Percentiles rank a stretch among this genome's conserved stretches.
Conservation (phyloP, 2,329 filamentous ascomycete species). For the Chrysosphaeria jannelii region DNA sequence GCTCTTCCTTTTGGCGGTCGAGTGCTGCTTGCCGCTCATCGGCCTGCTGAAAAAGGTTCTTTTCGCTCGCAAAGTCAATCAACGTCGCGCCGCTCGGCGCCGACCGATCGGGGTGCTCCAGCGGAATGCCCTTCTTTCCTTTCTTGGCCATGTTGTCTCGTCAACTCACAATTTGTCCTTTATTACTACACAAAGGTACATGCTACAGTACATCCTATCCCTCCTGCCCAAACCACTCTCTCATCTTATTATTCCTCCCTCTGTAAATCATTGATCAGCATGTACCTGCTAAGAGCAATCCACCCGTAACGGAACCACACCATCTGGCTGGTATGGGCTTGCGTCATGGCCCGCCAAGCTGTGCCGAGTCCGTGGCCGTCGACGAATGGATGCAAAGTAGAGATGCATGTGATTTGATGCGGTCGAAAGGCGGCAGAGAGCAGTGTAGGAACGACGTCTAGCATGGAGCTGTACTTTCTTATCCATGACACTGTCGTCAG, state of each 20-base stretch:
- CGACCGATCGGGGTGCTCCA: conserved; percentile 39
- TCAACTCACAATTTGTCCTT: no score
- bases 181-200: no score
- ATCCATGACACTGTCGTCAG: conserved; percentile 39
- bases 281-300: conserved; percentile 76
- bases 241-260: no score
- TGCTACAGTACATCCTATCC: no score
- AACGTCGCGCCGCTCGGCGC: conserved; percentile 32
- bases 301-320: conserved; percentile 93
- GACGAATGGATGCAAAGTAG: conserved; percentile 20
- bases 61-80: conserved; percentile 39
- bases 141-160: conserved; percentile 15
- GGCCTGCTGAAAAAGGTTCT: conserved; percentile 23
- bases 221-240: no score
- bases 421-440: conserved; percentile 11
- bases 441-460: conserved; percentile 50
- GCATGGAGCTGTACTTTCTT: conserved; percentile 54
- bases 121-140: conserved; percentile 21
- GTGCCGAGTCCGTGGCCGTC: conserved; percentile 14
- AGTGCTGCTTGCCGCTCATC: conserved; percentile 11
- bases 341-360: conserved; percentile 66
- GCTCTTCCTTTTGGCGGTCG: conserved; percentile 4
- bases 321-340: conserved; percentile 86
- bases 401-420: conserved; percentile 27
- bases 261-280: conserved; percentile 90